Base-by-base conservation (phyloP, 768 basidiomycete genomes). In the Harrya chromipes region DNA sequence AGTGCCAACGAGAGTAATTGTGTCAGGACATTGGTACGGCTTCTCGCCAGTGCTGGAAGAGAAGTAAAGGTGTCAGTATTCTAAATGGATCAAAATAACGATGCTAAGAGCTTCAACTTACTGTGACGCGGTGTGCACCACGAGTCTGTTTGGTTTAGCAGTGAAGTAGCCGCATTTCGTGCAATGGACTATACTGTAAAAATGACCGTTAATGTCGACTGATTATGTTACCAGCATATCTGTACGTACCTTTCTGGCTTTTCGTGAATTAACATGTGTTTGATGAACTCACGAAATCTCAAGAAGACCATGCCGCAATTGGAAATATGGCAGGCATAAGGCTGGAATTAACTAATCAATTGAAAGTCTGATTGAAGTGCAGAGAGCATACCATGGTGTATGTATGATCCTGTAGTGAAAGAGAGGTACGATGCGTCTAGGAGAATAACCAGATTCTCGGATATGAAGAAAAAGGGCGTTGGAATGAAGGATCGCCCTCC, bases 41-140 rank as follows among this genome's bases (percentile, higher is more conserved):
- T 56, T 61, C 41, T 58, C 55, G 6, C 67, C 62, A 2, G 58
- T 60, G 43, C 65, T 68, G 35, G 4, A 45, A 45, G 23, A 4
- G 14, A 31, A 37, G 4, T 12, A 11, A 29, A 13, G 10, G 3
- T 1, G n/a, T 50, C 6, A 40, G n/a, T 16, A 40, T 36, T 14
- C 17, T 20, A 8, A 29, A 4, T 13, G 4, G 2, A 8, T 3
- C 2, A 11, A 20, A 34, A 29, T 13, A 13, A 29, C 29, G 29
- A 13, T 29, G 10, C 10, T 11, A 29, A 6, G 5, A 9, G 9
- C 17, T 19, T 24, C 11, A 11, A 43, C 60, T 21, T 36, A 58
- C 65, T 66, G 65, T 38, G 16, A 50, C 5, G 49, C 43, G 3
- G 46, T 12, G 42, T 67, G 67, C 7, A 68, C 54, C 1, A 3